Base-by-base conservation (phyloP, 2,329 filamentous ascomycete genomes). In the Colletotrichum sansevieriae region DNA sequence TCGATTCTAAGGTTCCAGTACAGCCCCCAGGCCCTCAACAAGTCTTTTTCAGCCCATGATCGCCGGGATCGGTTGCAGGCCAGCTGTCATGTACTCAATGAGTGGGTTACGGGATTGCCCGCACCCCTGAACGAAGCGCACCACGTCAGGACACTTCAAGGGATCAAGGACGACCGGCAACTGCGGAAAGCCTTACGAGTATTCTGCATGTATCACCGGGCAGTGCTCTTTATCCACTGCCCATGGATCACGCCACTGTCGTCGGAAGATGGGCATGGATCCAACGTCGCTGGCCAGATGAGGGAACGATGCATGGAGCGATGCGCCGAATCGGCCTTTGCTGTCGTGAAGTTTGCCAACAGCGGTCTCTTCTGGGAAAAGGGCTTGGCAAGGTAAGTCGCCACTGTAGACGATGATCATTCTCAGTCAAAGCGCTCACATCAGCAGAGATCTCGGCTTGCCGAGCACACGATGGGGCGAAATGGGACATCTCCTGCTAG, bases 201-300 rank as follows among this genome's bases (percentile, higher is more conserved):
- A 2, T 68, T 68, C 33, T 68, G 65, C 47, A 68, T 68, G 61
- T 68, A 68, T 18, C 65, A 68, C 25, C 37, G 35, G 2, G 65
- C 65, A 1, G 41, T 68, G 1, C 65, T 60, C 41, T 65, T 68
- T 2, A 55, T 68, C 3, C 54, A 68, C 22, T 68, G 65, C 13
- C 65, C 65, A 1, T 68, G 61, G 65, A 59, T 65, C 11, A 25
- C 61, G 8, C 47, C 61, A 6, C 20, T 59, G 2, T 15, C 55
- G 1, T 35, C 65, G 1, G 65, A 65, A 18, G 47, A 35, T n/a
- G 25, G n/a, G 3, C 55, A 55, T 8, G 2, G 41, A 13, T 64
- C 55, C 4, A 29, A 37, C 3, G 47, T 60, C 3, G 61, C 65
- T 5, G 47, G 37, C 4, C 54, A 60, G 33, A 68, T 49, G 11